phyloP scores from a whole-genome alignment of 768 basidiomycete genomes.

The Russula virescens region DNA sequence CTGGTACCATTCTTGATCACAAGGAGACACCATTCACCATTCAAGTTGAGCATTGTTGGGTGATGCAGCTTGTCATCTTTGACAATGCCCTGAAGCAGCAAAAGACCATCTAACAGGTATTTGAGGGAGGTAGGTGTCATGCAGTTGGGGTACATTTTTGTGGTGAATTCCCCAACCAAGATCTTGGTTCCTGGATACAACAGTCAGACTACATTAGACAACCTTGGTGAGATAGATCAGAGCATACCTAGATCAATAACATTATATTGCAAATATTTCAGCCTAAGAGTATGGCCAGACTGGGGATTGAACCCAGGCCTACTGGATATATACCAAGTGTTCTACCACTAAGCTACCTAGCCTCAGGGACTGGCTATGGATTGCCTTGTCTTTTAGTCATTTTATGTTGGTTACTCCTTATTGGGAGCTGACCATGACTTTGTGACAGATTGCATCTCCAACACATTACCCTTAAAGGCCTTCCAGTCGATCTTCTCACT shows the following conservation, averaged over 20 bases:
- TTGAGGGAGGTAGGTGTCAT: not conserved
- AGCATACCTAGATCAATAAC: slow-evolving; percentile 24
- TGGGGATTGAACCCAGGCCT: too few species aligned
- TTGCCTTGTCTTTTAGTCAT: too few species aligned
- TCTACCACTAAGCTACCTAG: too few species aligned
- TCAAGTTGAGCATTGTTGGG: slow-evolving; percentile 27
- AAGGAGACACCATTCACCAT: slow-evolving; percentile 28
- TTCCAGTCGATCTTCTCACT: not conserved
- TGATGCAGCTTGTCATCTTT: slow-evolving; percentile 30
- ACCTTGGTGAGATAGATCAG: slow-evolving; percentile 1
- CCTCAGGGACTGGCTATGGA: too few species aligned
- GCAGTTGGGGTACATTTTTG: not conserved
- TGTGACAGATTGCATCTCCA: too few species aligned
- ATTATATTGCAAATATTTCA: too few species aligned
- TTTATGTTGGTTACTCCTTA: too few species aligned
- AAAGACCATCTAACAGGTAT: slow-evolving; percentile 11
- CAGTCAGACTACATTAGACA: slow-evolving; percentile 7
- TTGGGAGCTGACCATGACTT: too few species aligned
- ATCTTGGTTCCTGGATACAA: slow-evolving; percentile 16
- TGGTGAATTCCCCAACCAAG: not conserved
- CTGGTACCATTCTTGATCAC: slow-evolving; percentile 35
- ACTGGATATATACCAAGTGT: too few species aligned
- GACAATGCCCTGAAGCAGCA: slow-evolving; percentile 28
- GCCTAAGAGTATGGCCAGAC: too few species aligned
- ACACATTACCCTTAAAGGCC: slow-evolving; percentile 9